Percentiles rank a stretch among this genome's conserved stretches.
phyloP scores from a whole-genome alignment of 371 early-diverging fungal species.

The Rhizomucor pusillus region DNA sequence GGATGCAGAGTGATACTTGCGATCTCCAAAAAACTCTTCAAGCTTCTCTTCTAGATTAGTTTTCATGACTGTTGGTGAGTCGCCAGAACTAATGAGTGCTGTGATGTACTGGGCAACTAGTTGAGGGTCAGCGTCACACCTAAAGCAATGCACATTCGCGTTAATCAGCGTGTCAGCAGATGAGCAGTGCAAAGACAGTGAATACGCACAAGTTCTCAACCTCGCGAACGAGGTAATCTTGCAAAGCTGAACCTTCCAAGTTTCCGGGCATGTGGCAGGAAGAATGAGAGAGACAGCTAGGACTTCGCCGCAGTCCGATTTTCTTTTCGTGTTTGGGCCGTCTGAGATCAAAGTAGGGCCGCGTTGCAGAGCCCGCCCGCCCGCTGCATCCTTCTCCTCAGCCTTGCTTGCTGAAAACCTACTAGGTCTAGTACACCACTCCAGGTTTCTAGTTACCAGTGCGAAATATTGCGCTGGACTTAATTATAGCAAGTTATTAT shows the following conservation, averaged over 20 bases:
- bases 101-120: slow-evolving; percentile 77
- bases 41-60: slow-evolving; percentile 36
- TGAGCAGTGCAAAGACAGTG: neutral
- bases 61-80: slow-evolving; percentile 31
- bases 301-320: too few relatives aligned
- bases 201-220: slow-evolving; percentile 54
- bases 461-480: too few relatives aligned
- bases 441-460: too few relatives aligned
- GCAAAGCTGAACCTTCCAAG: slow-evolving; percentile 7
- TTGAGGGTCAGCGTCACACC: slow-evolving; percentile 75
- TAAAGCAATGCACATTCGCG: slow-evolving; percentile 61
- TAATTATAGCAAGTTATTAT: too few relatives aligned
- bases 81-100: slow-evolving; percentile 69
- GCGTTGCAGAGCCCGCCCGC: too few relatives aligned
- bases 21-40: slow-evolving; percentile 51
- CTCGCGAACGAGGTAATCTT: slow-evolving; percentile 15
- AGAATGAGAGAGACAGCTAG: too few relatives aligned
- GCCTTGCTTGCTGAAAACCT: too few relatives aligned
- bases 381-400: too few relatives aligned
- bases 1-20: slow-evolving; percentile 27
- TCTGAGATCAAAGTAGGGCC: too few relatives aligned
- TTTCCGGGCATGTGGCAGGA: too few relatives aligned
- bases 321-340: too few relatives aligned
- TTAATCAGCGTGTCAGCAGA: neutral
- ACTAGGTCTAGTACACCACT: too few relatives aligned